phyloP scores from a whole-genome alignment of 352 stramenopile species.

The Elongisporangium prolatum region DNA sequence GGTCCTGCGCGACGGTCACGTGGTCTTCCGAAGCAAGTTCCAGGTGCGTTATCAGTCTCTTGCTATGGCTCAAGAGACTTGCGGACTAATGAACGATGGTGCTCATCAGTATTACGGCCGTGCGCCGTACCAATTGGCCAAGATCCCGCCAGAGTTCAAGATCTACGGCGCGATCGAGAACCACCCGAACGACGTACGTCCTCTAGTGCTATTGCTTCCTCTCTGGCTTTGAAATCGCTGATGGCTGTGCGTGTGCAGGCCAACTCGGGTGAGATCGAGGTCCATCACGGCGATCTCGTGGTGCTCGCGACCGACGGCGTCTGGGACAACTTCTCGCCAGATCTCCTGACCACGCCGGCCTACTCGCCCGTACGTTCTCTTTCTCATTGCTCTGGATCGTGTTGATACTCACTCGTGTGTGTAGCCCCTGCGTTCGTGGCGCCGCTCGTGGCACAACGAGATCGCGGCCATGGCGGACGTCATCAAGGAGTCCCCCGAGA shows the following conservation, averaged over 20 bases:
- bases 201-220: not conserved
- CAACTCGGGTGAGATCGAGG: constrained; percentile 60
- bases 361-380: constrained; percentile 47
- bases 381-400: not conserved
- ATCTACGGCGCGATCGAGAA: constrained; percentile 78
- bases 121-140: constrained; percentile 72
- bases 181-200: constrained; percentile 57
- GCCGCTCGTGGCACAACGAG: constrained; percentile 54
- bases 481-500: constrained; percentile 34
- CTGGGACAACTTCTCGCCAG: constrained; percentile 74
- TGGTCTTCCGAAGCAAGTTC: constrained; percentile 75
- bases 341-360: constrained; percentile 36
- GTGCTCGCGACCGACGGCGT: constrained; percentile 78
- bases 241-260: constrained; percentile 25
- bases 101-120: constrained; percentile 52
- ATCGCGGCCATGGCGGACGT: constrained; percentile 57
- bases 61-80: not conserved
- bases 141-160: constrained; percentile 70
- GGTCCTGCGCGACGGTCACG: constrained; percentile 52
- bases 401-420: not conserved
- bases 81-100: constrained; percentile 1
- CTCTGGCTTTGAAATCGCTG: not conserved
- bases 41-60: constrained; percentile 20
- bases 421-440: constrained; percentile 61
- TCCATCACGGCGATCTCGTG: constrained; percentile 73